A percentile compares a stretch with the other conserved stretches of the same genome.
These are phyloP conservation scores for Dentipellis sp. DNA, from an alignment of 768 basidiomycete species.

Conservation along the genomic window DNA sequence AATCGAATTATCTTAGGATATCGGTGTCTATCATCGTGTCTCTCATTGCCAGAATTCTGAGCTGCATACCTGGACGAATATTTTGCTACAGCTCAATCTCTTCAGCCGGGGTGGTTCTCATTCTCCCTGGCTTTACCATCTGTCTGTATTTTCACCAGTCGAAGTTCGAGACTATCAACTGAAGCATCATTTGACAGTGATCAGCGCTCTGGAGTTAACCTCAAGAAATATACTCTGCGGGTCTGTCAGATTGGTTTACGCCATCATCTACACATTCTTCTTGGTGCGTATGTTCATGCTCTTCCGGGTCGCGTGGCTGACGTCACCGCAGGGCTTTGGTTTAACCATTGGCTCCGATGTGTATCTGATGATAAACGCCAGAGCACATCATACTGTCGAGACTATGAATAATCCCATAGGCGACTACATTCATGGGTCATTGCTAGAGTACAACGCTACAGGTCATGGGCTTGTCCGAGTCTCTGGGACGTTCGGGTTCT, in stretches of 20 bases:
- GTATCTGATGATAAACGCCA: conserved; percentile 59
- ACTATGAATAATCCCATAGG: conserved; percentile 21
- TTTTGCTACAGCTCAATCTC: conserved; percentile 92
- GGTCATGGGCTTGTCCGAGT: conserved; percentile 16
- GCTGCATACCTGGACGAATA: conserved; percentile 60
- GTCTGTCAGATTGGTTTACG: conserved; percentile 76
- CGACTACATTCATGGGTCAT: conserved; percentile 40
- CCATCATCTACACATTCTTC: conserved; percentile 80
- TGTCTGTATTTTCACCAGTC: conserved; percentile 33
- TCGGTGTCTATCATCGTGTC: conserved; percentile 79
- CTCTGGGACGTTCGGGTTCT: conserved; percentile 20
- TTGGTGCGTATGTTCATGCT: conserved; percentile 34
- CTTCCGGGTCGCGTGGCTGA: neutral
- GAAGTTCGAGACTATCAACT: neutral
- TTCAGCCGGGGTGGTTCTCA: conserved; percentile 83
- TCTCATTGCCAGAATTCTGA: conserved; percentile 70
- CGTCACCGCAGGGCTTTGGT: conserved; percentile 59
- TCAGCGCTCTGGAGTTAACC: conserved; percentile 71
- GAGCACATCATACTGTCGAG: conserved; percentile 32
- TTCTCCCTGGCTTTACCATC: conserved; percentile 81
- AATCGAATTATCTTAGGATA: conserved; percentile 39
- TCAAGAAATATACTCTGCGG: conserved; percentile 77
- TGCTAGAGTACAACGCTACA: conserved; percentile 28
- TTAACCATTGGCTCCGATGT: conserved; percentile 78
- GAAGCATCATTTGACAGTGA: conserved; percentile 34